Base-by-base conservation (phyloP, 345 rosid genomes). In the Pelargonium nanum region DNA sequence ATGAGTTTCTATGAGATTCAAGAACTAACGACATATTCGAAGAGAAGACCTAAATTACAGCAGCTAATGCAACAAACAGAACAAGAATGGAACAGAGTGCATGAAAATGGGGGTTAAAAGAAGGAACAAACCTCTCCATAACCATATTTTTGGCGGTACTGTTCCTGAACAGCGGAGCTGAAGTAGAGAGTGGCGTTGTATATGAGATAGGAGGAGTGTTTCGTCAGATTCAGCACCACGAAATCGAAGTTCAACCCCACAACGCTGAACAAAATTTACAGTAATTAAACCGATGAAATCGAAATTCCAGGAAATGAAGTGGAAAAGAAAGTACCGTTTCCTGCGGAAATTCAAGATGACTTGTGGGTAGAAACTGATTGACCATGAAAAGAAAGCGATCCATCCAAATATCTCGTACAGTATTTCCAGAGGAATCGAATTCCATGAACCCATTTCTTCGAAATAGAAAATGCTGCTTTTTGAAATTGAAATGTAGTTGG, bases 171-270 rank as follows among this genome's bases (percentile, higher is more conserved):
- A 60, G 78, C 71, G 15, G 88, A 70, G 59, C 95, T 89, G 62
- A 92, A 92, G 91, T 77, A 92, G 74, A 92, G 95, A 67, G 78
- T 78, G 30, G 81, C 83, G 64, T 89, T 92, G 84, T 89, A 87
- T 20, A 89, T 92, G 89, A 89, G 66, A 67, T 89, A 92, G 53
- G 98, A 89, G 12, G 93, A 85, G 75, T 92, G 98, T 75, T 92
- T 92, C 0, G 95, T 89, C 80, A 92, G 74, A 80, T 92, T 92
- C 77, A 89, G 78, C 68, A 89, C 6, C 69, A 87, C 91, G 71
- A 89, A 89, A 70, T 92, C 97, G 66, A 92, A 89, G 70, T 82
- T 92, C 81, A 92, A 67, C n/a, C 99, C 99, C 65, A 89, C 88
- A 58, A 92, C 97, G 53, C 90, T 92, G 68, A 22, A 20, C n/a